phyloP scores from a whole-genome alignment of 1,284 basidiomycete genomes.

The Mrakiaceae sp. region DNA sequence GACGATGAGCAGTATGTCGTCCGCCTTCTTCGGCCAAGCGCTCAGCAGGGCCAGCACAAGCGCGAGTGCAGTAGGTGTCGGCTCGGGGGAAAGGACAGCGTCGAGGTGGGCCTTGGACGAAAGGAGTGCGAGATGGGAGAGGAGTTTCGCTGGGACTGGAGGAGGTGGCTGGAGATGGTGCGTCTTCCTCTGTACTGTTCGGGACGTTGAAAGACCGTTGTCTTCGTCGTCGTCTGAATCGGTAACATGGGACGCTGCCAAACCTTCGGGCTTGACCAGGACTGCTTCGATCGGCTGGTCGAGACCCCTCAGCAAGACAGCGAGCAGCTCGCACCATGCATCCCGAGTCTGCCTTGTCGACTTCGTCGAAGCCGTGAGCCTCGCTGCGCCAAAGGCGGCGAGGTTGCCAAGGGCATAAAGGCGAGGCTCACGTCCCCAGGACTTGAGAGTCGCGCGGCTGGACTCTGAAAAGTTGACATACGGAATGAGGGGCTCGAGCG shows the following conservation, averaged over 20 bases:
- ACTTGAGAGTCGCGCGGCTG: neutral
- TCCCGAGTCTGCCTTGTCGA: neutral
- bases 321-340: constrained; percentile 1
- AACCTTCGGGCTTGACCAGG: neutral
- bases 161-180: neutral
- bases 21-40: constrained; percentile 47
- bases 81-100: constrained; percentile 19
- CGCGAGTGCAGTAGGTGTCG: constrained; percentile 18
- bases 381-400: constrained; percentile 9
- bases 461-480: neutral
- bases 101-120: constrained; percentile 26
- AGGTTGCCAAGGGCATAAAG: constrained; percentile 9
- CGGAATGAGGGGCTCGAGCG: neutral
- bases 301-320: neutral
- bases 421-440: neutral
- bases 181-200: neutral
- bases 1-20: constrained; percentile 37
- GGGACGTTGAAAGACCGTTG: neutral
- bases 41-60: constrained; percentile 33
- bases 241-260: neutral
- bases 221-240: constrained; percentile 1
- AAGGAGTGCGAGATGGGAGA: constrained; percentile 26
- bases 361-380: neutral
- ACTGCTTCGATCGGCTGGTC: constrained; percentile 1
- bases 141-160: constrained; percentile 23